Base-by-base conservation (phyloP, 1,139 yeast species). In the Pichia cactophila region DNA sequence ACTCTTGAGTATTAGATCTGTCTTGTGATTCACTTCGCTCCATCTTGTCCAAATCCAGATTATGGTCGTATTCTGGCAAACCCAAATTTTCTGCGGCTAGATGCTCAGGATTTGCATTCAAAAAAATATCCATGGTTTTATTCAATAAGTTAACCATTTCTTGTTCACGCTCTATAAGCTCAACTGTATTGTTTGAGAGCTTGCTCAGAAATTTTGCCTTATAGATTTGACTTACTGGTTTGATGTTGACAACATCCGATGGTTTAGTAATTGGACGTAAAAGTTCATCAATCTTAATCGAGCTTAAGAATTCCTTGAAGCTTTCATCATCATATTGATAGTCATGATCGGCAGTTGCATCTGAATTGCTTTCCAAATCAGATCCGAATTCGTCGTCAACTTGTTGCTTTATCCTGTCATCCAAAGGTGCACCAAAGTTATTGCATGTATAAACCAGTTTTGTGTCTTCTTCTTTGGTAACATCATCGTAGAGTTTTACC, bases 81-180 rank as follows among this genome's bases (percentile, higher is more conserved):
- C 81, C 79, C 64, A 89, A 66, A 50, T 79, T 78, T 37, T 78
- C 80, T 51, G 78, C 89, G 40, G 82, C 70, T 41, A 83, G 67
- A 54, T 80, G 80, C 46, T 73, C 74, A 61, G 95, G 86, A 64
- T 87, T 92, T 61, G 90, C 97, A 11, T 97, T 96, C 48, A 89
- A 72, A 61, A 90, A 80, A 1, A 86, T 81, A 55, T 84, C 87
- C 67, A 90, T 74, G 45, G 90, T 70, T 58, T 80, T 79, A 46
- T 85, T 78, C 52, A 89, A 72, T 65, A 82, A 78, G 52, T 83
- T 80, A 26, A 86, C 83, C 42, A 82, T 83, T 37, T 75, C 73
- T 61, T 88, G 96, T 61, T 90, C 97, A 43, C 78, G 76, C 61
- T 86, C 90, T 49, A 92, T 84, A 53, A 83, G 70, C 49, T 84